A percentile compares a stretch with the other conserved stretches of the same genome.
Evolutionary conservation across 345 rosid genomes (phyloP).

Genomic region (Sisymbrium altissimum): DNA sequence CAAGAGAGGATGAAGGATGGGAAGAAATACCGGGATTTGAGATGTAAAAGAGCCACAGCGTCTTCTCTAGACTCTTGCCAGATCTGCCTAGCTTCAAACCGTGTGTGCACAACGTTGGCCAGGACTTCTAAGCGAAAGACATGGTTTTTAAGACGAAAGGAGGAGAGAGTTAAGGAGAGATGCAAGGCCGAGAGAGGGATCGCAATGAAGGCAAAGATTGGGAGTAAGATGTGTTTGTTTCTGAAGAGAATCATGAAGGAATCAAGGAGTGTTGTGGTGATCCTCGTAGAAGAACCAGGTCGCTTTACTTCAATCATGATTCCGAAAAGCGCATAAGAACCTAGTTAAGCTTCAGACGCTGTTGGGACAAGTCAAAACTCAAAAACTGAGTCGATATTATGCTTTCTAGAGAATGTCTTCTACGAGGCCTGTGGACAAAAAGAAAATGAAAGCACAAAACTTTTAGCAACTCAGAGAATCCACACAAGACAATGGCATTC

Average conservation of each 20-base stretch:
- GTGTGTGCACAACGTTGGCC: conserved; percentile 44
- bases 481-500: not conserved
- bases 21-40: conserved; percentile 41
- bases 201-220: conserved; percentile 43
- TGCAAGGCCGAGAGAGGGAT: conserved; percentile 61
- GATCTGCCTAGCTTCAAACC: conserved; percentile 60
- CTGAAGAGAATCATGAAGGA: conserved; percentile 43
- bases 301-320: conserved; percentile 33
- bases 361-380: conserved; percentile 4
- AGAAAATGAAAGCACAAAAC: conserved; percentile 6
- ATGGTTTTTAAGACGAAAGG: conserved; percentile 47
- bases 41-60: conserved; percentile 55
- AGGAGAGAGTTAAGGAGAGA: conserved; percentile 50
- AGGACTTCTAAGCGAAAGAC: conserved; percentile 57
- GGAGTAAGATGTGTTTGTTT: conserved; percentile 45
- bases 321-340: conserved; percentile 2
- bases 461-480: conserved; percentile 10
- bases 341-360: conserved; percentile 1
- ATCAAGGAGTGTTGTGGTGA: conserved; percentile 35
- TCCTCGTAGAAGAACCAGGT: conserved; percentile 19
- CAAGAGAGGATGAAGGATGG: conserved; percentile 60
- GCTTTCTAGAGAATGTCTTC: conserved; percentile 20
- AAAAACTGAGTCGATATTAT: not conserved
- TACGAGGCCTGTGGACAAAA: not conserved
- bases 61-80: conserved; percentile 60